These are phyloP conservation scores for Melampsora occidentalis DNA, from an alignment of 1,284 basidiomycete species.

Conservation along the genomic window DNA sequence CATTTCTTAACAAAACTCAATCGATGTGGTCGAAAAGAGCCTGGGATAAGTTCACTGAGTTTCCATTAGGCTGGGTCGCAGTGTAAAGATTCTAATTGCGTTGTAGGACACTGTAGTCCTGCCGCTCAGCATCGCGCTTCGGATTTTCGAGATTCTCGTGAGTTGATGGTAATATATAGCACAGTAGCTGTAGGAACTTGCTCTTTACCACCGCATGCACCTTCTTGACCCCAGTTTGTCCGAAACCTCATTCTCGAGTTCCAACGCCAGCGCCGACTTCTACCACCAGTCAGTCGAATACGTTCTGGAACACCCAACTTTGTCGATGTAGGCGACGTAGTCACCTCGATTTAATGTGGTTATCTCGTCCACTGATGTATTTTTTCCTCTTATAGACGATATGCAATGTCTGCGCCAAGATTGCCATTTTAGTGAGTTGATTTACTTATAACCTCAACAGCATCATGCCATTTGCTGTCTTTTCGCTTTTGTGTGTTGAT, in stretches of 20 bases:
- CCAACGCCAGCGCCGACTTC: neutral
- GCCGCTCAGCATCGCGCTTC: constrained; percentile 8
- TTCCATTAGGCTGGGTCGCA: neutral
- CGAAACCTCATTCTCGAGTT: neutral
- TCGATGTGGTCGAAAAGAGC: neutral
- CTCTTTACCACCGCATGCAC: neutral
- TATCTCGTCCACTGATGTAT: neutral
- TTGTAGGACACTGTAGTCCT: neutral
- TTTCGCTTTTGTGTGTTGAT: neutral
- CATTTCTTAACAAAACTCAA: neutral
- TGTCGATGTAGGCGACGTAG: neutral
- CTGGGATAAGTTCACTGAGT: neutral
- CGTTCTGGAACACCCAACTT: neutral
- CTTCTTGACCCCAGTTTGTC: neutral
- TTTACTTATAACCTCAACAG: neutral
- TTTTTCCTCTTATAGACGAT: neutral
- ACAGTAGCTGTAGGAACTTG: too few species aligned
- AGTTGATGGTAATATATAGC: neutral
- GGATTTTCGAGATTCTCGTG: neutral
- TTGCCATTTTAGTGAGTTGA: constrained; percentile 8
- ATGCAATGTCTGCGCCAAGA: constrained; percentile 3
- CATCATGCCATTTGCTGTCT: neutral
- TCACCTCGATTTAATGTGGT: too few species aligned
- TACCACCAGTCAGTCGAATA: neutral
- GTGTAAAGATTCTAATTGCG: constrained; percentile 1